Base-by-base conservation (phyloP, 1,139 yeast genomes). In the Taphrina pruni region DNA sequence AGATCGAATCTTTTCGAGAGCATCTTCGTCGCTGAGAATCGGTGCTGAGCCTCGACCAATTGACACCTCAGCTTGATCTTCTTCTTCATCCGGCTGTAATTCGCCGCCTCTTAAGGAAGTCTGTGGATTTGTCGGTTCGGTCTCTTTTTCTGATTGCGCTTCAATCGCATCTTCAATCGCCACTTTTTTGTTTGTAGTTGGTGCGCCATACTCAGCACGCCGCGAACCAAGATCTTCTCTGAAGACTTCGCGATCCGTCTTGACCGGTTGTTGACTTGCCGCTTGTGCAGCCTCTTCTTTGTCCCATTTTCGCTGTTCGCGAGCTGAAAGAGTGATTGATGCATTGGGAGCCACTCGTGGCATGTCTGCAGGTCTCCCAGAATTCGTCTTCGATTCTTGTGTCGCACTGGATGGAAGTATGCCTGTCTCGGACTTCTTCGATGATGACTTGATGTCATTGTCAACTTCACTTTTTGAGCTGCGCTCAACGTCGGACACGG, bases 191-290 rank as follows among this genome's bases (percentile, higher is more conserved):
- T 32, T 9, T 6, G 60, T 32, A 32, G 54, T 14, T 17, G 62
- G 62, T 3, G 62, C 51, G 21, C 67, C 67, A 36, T 64, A 64
- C 43, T 64, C 67, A 6, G 60, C 67, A 11, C 67, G 54, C 14
- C 67, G n/a, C 12, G 67, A 46, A 6, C 39, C n/a, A 11, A 64
- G 43, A 12, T 64, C 67, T 41, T 64, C 67, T 26, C 38, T 54
- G 56, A 21, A 55, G 32, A 64, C 61, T 41, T 64, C 67, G 11
- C 61, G 54, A 26, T 26, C 32, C 11, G 21, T 35, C 6, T 12
- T 7, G 7, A 12, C 11, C 11, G 58, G 43, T 6, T 52, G 11
- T n/a, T 9, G 9, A 5, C 9, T 21, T n/a, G n/a, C 39, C 17
- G 54, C 14, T n/a, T 21, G 17, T 1, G 62, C 62, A 7, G 62